phyloP scores from a whole-genome alignment of 148 eudicot species.

The Cornus suecica region DNA sequence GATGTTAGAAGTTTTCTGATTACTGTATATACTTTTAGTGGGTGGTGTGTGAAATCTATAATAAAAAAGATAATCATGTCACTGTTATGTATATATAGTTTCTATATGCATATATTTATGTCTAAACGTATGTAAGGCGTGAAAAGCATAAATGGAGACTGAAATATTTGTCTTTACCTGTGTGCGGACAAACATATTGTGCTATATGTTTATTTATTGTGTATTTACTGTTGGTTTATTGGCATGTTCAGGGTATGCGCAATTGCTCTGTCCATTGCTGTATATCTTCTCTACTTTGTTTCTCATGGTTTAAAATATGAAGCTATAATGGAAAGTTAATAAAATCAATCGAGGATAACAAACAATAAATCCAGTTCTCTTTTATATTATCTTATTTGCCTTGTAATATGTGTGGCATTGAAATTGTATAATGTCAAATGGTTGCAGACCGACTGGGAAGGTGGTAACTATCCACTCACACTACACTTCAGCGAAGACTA shows the following conservation, averaged over 20 bases:
- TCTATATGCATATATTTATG: too few species aligned
- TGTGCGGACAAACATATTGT: neutral
- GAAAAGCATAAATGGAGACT: too few species aligned
- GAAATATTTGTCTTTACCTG: too few species aligned
- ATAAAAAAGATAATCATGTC: too few species aligned
- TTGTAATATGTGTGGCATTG: neutral
- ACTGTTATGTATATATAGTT: too few species aligned
- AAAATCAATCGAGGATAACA: neutral
- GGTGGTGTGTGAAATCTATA: too few species aligned
- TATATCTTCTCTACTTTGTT: neutral
- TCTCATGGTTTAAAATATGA: neutral
- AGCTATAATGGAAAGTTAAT: neutral
- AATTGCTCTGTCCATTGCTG: neutral
- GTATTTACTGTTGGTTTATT: neutral
- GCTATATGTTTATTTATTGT: neutral
- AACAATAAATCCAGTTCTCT: neutral
- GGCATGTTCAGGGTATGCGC: neutral
- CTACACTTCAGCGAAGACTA: slow-evolving; percentile 74
- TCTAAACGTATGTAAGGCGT: too few species aligned
- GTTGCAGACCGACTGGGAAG: slow-evolving; percentile 82
- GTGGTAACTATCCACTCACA: slow-evolving; percentile 63
- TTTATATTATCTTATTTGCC: neutral
- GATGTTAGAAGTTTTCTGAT: too few species aligned
- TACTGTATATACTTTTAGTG: too few species aligned
- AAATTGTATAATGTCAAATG: neutral